phyloP scores from a whole-genome alignment of 805 yeast species.

The Metschnikowia lunata region DNA sequence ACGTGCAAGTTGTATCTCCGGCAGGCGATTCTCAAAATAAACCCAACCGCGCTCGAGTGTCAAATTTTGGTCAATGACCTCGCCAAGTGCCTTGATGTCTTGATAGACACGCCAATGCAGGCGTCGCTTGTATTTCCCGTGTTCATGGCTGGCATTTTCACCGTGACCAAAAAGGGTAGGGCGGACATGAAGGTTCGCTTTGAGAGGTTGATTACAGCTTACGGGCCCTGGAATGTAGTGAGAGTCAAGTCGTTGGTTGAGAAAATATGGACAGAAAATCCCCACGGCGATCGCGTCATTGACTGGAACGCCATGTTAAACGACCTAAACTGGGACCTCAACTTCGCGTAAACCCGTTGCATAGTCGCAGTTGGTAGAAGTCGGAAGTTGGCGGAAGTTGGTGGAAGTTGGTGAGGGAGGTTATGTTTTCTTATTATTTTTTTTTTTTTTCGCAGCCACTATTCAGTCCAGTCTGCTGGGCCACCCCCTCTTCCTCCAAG shows the following conservation, averaged over 20 bases:
- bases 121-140: constrained; percentile 72
- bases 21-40: constrained; percentile 57
- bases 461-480: too few species aligned
- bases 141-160: constrained; percentile 72
- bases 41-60: constrained; percentile 60
- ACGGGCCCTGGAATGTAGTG: constrained; percentile 60
- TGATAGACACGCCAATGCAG: constrained; percentile 64
- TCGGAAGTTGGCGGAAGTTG: too few species aligned
- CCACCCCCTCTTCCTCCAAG: too few species aligned
- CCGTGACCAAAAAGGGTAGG: constrained; percentile 51
- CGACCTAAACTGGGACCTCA: constrained; percentile 70
- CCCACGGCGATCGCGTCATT: constrained; percentile 53
- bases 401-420: too few species aligned
- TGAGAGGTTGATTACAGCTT: constrained; percentile 53
- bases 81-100: constrained; percentile 52
- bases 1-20: constrained; percentile 64
- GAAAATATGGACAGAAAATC: constrained; percentile 45
- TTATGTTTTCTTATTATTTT: too few species aligned
- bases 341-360: constrained; percentile 50
- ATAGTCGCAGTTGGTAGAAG: too few species aligned
- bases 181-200: constrained; percentile 48
- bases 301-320: constrained; percentile 72
- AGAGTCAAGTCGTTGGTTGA: constrained; percentile 43
- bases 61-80: constrained; percentile 55
- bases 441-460: too few species aligned